Percentiles rank a stretch among this genome's conserved stretches.
phyloP scores from a whole-genome alignment of 148 eudicot species.

The Polygonum aviculare region DNA sequence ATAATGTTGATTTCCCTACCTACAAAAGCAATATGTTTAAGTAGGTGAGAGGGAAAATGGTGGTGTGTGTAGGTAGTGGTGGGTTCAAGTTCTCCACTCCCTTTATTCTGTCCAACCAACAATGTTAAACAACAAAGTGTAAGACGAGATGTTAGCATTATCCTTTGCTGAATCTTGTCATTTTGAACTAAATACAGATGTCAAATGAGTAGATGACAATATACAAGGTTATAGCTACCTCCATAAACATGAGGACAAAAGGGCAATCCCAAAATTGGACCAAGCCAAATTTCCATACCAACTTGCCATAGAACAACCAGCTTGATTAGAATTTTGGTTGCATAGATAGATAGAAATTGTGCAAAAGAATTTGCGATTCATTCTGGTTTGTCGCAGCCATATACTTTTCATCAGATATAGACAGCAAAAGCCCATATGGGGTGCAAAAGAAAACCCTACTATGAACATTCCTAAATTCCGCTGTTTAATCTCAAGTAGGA shows the following conservation, averaged over 20 bases:
- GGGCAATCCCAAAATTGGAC: too few relatives aligned
- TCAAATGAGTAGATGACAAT: not conserved
- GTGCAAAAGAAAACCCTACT: not conserved
- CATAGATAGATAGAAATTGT: not conserved
- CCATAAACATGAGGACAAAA: too few relatives aligned
- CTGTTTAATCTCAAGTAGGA: not conserved
- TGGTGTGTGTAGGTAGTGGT: not conserved
- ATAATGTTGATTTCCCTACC: conserved; percentile 6
- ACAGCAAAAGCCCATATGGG: not conserved
- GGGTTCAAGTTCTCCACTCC: conserved; percentile 8
- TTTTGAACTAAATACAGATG: not conserved
- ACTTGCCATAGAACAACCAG: not conserved
- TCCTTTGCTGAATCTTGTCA: not conserved
- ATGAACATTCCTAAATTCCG: conserved; percentile 7
- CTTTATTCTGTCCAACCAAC: not conserved
- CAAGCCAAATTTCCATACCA: too few relatives aligned
- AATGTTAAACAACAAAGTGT: not conserved
- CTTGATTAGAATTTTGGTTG: not conserved
- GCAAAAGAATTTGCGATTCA: not conserved
- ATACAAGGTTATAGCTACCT: too few relatives aligned
- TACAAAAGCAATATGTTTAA: not conserved
- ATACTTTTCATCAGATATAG: not conserved
- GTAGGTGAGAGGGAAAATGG: not conserved
- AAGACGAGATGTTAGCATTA: not conserved
- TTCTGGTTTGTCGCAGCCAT: not conserved